Evolutionary conservation across 306 rosid genomes (phyloP).

Genomic region (Spatholobus suberectus): DNA sequence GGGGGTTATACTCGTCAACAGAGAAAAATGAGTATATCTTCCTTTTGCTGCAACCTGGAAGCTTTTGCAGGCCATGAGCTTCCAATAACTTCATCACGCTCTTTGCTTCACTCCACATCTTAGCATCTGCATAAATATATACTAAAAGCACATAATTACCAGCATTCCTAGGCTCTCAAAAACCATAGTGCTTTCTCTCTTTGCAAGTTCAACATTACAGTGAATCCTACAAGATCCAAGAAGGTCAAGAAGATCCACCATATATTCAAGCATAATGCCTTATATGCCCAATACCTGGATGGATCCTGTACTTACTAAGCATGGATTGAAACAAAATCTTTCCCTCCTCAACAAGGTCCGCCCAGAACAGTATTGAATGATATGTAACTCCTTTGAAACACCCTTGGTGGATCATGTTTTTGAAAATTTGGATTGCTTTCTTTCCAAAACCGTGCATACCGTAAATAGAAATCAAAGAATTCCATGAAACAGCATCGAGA

Average conservation of each 20-base stretch:
- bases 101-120: slow-evolving; percentile 77
- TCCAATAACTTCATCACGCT: slow-evolving; percentile 73
- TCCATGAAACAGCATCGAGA: slow-evolving; percentile 80
- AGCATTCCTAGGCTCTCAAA: slow-evolving; percentile 83
- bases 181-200: slow-evolving; percentile 74
- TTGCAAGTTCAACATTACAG: slow-evolving; percentile 81
- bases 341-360: slow-evolving; percentile 84
- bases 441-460: slow-evolving; percentile 86
- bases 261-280: slow-evolving; percentile 89
- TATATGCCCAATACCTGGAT: slow-evolving; percentile 82
- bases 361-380: slow-evolving; percentile 82
- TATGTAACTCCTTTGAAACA: slow-evolving; percentile 63
- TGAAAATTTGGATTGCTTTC: slow-evolving; percentile 70
- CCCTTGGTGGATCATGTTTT: slow-evolving; percentile 69
- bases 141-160: slow-evolving; percentile 92
- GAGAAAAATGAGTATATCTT: slow-evolving; percentile 76
- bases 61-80: slow-evolving; percentile 65
- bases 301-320: slow-evolving; percentile 59
- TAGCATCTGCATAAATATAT: slow-evolving; percentile 77
- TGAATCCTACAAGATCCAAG: slow-evolving; percentile 90
- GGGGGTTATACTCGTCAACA: slow-evolving; percentile 69
- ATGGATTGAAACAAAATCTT: slow-evolving; percentile 69
- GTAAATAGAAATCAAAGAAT: slow-evolving; percentile 84
- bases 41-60: slow-evolving; percentile 77
- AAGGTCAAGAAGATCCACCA: slow-evolving; percentile 98